Base-by-base conservation (phyloP, 2,329 filamentous ascomycete species). In the Aspergillus calidoustus region DNA sequence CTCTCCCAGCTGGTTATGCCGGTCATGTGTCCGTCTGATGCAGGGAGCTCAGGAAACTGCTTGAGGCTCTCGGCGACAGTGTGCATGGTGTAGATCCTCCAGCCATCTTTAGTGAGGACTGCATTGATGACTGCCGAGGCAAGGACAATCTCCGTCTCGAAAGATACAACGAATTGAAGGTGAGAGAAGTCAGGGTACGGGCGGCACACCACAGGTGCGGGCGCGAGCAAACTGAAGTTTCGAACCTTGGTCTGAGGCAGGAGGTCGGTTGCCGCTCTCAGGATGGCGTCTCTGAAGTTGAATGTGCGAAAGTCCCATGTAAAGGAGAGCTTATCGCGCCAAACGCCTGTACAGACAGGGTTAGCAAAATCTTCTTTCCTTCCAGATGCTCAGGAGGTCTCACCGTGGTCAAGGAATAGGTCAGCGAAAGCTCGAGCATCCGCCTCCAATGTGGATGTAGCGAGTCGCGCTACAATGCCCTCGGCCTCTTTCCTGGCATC, bases 271-370 rank as follows among this genome's bases (percentile, higher is more conserved):
- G 74, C 74, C 7, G 74, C 74, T 64, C 69, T 73, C 8, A 70
- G 43, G 52, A 77, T 76, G 25, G 68, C 68, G 1, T 64, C 53
- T 55, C 62, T 57, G 59, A 74, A 74, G 66, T 77, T 76, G 61
- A 77, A 76, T 17, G 74, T 74, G 46, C 74, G 72, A 60, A 73
- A 73, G 60, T 76, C 74, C 74, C 74, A 77, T 13, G 74, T 74
- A 55, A 75, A 77, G 30, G 70, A 68, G 17, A 77, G 65, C 58
- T 77, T 76, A 63, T 77, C 74, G 34, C 75, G 69, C 75, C 75
- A 77, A 5, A 75, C 74, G 44, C 74, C 74, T 75, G 52, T 47
- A 46, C 22, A 8, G 43, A 31, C 25, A 28, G 2, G 4, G 25
- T 28, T 7, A 48, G n/a, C 23, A 8, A 11, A 19, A 15, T 15